Conservation (phyloP, 495 filamentous ascomycete genomes). For the Tuber indicum region DNA sequence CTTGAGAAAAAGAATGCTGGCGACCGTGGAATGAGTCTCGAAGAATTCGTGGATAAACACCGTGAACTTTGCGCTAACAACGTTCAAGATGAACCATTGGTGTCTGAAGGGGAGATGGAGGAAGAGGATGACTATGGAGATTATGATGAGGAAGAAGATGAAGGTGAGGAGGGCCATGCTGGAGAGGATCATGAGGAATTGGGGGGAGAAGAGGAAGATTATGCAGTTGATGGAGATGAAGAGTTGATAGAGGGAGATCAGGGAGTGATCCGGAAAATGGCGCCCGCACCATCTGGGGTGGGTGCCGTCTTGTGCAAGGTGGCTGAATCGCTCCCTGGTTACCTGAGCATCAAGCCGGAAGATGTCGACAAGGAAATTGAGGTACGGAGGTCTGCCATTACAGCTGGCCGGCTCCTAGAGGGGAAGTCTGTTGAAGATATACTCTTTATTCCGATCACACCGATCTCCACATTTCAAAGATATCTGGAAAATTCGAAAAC, state of each 20-base stretch:
- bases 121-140: constrained; percentile 14
- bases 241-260: constrained; percentile 25
- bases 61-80: constrained; percentile 25
- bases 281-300: not conserved
- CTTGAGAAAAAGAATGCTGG: not conserved
- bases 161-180: constrained; percentile 16
- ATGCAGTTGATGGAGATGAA: constrained; percentile 23
- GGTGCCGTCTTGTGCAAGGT: constrained; percentile 10
- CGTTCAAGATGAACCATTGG: constrained; percentile 7
- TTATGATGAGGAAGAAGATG: constrained; percentile 17
- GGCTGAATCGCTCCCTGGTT: constrained; percentile 18
- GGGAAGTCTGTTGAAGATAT: constrained; percentile 19
- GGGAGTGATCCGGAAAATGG: constrained; percentile 11
- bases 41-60: constrained; percentile 22
- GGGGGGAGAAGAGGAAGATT: constrained; percentile 12
- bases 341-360: constrained; percentile 20
- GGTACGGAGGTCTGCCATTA: constrained; percentile 20
- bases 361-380: constrained; percentile 28
- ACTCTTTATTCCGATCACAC: constrained; percentile 27
- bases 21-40: constrained; percentile 8
- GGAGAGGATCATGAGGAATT: constrained; percentile 12
- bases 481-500: constrained; percentile 24
- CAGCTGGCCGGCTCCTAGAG: constrained; percentile 20
- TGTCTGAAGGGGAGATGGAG: constrained; percentile 22
- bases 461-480: constrained; percentile 30